Evolutionary conservation across 495 filamentous ascomycete genomes (phyloP), one percentile per base, ranked within the genome.

Genomic region (Paragyromitra xinjiangensis): DNA sequence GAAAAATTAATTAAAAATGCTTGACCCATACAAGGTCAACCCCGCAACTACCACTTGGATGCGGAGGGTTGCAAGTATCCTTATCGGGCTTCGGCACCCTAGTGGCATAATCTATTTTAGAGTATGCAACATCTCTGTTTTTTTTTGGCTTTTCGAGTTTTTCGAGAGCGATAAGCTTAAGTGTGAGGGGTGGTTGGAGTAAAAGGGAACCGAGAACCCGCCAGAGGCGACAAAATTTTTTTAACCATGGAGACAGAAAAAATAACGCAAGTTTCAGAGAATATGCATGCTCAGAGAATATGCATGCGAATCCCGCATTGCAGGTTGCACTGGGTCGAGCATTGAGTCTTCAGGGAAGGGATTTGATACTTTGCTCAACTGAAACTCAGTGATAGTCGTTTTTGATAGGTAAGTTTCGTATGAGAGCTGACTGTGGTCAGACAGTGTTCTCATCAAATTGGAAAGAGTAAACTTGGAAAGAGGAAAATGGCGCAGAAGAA

Each of bases 181-280:
- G n/a, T 14, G 1, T 34, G 67, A 26, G 26, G 19, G 53, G 42
- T 42, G 16, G 51, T 26, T 24, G 58, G 48, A 70, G 19, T 22
- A 40, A 64, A 72, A 63, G 9, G 16, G 44, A 68, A 37, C 48
- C 29, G 40, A 51, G 48, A 37, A 37, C 22, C 44, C 56, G 53
- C 50, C 12, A 39, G 69, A 64, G 22, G 65, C 56, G 69, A 51
- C 50, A 61, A 19, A 72, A 64, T 53, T n/a, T 26, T 16, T 50
- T 50, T 26, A 16, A 39, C 4, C 44, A 22, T 37, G 45, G 48
- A 3, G 53, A 64, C 22, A 56, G 22, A 64, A 72, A 64, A 64
- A 64, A 73, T 73, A 73, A 64, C 70, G 61, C 69, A 72, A 72
- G 34, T 72, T 24, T 55, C 7, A 65, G 61, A 64, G 69, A 48